Evolutionary conservation across 148 eudicot genomes (phyloP), one percentile per base, ranked within the genome.

Genomic region (Beta vulgaris): DNA sequence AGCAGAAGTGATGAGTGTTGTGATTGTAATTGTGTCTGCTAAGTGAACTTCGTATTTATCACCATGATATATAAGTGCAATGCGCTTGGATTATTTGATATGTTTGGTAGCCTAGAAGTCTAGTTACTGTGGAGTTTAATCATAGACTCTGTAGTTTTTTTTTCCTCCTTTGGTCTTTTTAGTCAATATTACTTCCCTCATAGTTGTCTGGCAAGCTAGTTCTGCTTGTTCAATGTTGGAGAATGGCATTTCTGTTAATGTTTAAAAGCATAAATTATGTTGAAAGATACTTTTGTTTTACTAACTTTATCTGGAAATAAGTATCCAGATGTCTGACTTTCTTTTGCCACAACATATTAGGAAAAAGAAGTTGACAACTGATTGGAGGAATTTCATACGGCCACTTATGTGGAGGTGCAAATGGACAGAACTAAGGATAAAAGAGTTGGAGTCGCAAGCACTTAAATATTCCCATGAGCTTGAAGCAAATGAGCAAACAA

Each of bases 381-480:
- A 91, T 29, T 94, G 98, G 98, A 94, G 97, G 79, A 90, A 59
- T 73, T 94, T 87, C 74, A 81, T 94, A 90, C 84, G 88, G 32
- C 98, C 98, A 15, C 86, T 94, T 72, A 90, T 90, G 93, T 94
- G 98, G 98, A 84, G 98, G 70, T 94, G 98, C 88, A 94, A 90
- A 89, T 94, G 97, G 98, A 76, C 98, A 72, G 96, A 94, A 81
- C 69, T 94, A 55, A 87, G 78, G 84, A 90, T 94, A 74, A 91
- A 84, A 83, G 88, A 94, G 72, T 82, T 91, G 75, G 93, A 90
- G 76, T 78, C 81, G 9, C 98, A 87, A 78, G 91, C 96, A 48
- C 70, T 81, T 48, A 87, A 84, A 83, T 94, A 91, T 74, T 72
- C 82, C 46, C 83, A 80, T 64, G 81, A 85, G 66, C 73, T 90